Evolutionary conservation across 2,329 filamentous ascomycete species (phyloP).

Genomic region (Venturia pyrina): DNA sequence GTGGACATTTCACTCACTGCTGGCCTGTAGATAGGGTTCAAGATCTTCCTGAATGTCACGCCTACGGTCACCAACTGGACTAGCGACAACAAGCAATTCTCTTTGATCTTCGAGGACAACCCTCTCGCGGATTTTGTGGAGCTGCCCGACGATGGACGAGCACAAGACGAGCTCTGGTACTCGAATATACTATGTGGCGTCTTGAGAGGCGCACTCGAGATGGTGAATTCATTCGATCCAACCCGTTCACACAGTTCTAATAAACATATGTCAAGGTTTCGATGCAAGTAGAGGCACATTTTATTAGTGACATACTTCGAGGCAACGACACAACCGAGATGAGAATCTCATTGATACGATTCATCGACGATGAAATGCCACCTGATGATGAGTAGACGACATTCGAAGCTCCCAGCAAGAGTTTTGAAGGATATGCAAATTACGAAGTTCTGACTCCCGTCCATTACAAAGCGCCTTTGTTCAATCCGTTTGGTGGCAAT

Average conservation of each 20-base stretch:
- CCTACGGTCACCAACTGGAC: conserved; percentile 94
- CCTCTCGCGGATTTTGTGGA: conserved; percentile 96
- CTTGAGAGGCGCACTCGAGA: conserved; percentile 81
- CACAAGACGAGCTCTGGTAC: conserved; percentile 97
- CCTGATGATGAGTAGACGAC: conserved; percentile 73
- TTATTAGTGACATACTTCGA: conserved; percentile 83
- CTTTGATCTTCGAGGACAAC: conserved; percentile 92
- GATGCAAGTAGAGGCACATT: conserved; percentile 97
- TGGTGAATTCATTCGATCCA: conserved; percentile 50
- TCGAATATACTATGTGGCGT: conserved; percentile 96
- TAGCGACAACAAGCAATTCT: conserved; percentile 92
- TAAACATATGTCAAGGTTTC: conserved; percentile 48
- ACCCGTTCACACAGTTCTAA: not conserved
- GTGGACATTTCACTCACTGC: conserved; percentile 6
- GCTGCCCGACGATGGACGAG: conserved; percentile 85
- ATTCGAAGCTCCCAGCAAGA: not conserved
- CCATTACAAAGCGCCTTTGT: not conserved
- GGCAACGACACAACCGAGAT: conserved; percentile 97
- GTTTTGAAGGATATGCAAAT: not conserved
- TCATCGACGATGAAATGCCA: conserved; percentile 95
- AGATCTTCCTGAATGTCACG: conserved; percentile 96
- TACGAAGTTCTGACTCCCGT: not conserved
- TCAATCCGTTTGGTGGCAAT: not conserved
- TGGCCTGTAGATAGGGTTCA: conserved; percentile 75
- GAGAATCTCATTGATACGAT: conserved; percentile 81